Evolutionary conservation across 331 rosid genomes (phyloP), one percentile per base, ranked within the genome.

Genomic region (Spiraea crenata): DNA sequence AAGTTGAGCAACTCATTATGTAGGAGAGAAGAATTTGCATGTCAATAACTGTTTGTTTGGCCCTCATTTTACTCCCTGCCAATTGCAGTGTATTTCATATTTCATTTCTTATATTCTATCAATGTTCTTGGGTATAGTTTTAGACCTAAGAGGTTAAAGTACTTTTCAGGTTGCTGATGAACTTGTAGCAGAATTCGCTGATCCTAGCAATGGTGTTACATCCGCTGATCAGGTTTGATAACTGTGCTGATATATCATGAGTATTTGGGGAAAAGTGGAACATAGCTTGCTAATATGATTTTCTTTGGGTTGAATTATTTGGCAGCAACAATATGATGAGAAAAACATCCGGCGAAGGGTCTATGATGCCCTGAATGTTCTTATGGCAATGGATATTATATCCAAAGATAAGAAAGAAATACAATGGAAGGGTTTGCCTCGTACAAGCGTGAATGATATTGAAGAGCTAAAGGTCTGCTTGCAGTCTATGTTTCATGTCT

Each of bases 371-470:
- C 77, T 92, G 76, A 92, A 92, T 82, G 98, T 92, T 80, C 98
- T 92, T 65, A 92, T 90, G 96, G 96, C 98, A 45, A 92, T 92
- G 98, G 96, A 92, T 83, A 92, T 92, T 49, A 92, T 90, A 75
- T 92, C 98, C 34, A 92, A 92, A 88, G 96, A 92, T 83, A 92
- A 92, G 78, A 92, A 88, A 65, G 96, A 92, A 80, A 90, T 90
- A 79, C 98, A 90, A 75, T 92, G 96, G 96, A 90, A 83, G 87
- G 98, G 96, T 80, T 87, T 90, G 54, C 96, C 98, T 79, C 96
- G 95, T 42, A 85, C 92, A 40, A 86, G 91, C 78, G 74, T 78
- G 76, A 92, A 81, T 59, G 96, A 90, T 77, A 85, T 92, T 75
- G 98, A 92, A 82, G 98, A 92, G 81, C 84, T 92, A 40, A 90